Evolutionary conservation across 2,329 filamentous ascomycete species (phyloP).

Genomic region (Fusarium beomiforme): DNA sequence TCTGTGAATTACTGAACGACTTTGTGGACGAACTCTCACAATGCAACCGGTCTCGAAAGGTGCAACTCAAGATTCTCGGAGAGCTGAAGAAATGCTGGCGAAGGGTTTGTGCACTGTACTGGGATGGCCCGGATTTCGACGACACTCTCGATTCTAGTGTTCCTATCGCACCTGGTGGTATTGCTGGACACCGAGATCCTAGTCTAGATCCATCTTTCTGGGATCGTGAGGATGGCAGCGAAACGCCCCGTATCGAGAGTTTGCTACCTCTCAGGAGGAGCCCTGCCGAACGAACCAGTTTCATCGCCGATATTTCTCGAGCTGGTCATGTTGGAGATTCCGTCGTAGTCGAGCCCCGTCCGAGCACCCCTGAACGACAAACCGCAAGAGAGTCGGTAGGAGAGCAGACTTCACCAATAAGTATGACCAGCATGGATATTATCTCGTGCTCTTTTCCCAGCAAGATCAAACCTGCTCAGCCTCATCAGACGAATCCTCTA

Average conservation of each 20-base stretch:
- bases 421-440: conserved; percentile 68
- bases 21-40: conserved; percentile 66
- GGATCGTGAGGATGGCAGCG: conserved; percentile 56
- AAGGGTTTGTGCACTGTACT: conserved; percentile 87
- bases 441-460: conserved; percentile 72
- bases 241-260: conserved; percentile 57
- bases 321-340: conserved; percentile 60
- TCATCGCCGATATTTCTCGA: conserved; percentile 58
- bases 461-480: conserved; percentile 56
- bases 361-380: conserved; percentile 58
- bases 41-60: conserved; percentile 57
- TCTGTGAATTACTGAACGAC: conserved; percentile 83
- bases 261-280: conserved; percentile 47
- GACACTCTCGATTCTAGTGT: conserved; percentile 69
- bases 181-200: conserved; percentile 68
- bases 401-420: conserved; percentile 60
- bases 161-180: conserved; percentile 80
- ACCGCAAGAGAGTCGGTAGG: conserved; percentile 30
- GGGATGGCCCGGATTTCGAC: conserved; percentile 79
- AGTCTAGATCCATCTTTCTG: conserved; percentile 65
- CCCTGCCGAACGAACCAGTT: conserved; percentile 48
- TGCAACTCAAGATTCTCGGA: conserved; percentile 83
- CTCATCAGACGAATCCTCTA: conserved; percentile 54
- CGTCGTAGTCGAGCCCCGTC: conserved; percentile 55
- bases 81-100: conserved; percentile 99